Conservation (phyloP, 2,329 filamentous ascomycete genomes). For the Aspergillus sp. region DNA sequence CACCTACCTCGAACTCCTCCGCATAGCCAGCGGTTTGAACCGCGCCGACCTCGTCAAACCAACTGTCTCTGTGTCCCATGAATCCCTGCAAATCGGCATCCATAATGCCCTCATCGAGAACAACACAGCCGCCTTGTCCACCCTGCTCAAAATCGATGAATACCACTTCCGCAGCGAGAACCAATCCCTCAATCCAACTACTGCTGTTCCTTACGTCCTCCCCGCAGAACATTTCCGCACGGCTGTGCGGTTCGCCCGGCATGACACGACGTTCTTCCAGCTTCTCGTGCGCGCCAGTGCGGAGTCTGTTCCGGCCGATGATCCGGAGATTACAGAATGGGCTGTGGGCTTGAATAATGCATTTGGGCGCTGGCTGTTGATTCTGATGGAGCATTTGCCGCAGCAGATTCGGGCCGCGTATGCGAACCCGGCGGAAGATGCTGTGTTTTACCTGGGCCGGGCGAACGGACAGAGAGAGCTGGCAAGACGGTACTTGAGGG, state of each 20-base stretch:
- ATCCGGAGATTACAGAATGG: conserved; percentile 41
- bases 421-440: conserved; percentile 15
- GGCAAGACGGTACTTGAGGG: conserved; percentile 25
- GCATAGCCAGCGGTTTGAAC: conserved; percentile 30
- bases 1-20: conserved; percentile 40
- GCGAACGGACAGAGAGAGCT: conserved; percentile 23
- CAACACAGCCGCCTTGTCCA: conserved; percentile 34
- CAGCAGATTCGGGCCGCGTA: conserved; percentile 21
- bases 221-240: conserved; percentile 38
- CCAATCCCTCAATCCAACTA: background rate
- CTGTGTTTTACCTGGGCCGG: conserved; percentile 31
- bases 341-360: conserved; percentile 28
- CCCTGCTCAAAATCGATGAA: conserved; percentile 44
- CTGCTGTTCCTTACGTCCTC: conserved; percentile 26
- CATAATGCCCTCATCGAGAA: conserved; percentile 38
- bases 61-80: conserved; percentile 31
- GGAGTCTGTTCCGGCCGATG: conserved; percentile 40
- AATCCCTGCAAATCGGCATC: conserved; percentile 43
- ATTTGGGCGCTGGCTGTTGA: conserved; percentile 39
- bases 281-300: conserved; percentile 40
- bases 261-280: conserved; percentile 32
- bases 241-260: conserved; percentile 28
- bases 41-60: conserved; percentile 14
- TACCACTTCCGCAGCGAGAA: conserved; percentile 24
- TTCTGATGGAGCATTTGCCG: conserved; percentile 38